phyloP scores from a whole-genome alignment of 2,329 filamentous ascomycete species.

The Gaeumannomyces sp. region DNA sequence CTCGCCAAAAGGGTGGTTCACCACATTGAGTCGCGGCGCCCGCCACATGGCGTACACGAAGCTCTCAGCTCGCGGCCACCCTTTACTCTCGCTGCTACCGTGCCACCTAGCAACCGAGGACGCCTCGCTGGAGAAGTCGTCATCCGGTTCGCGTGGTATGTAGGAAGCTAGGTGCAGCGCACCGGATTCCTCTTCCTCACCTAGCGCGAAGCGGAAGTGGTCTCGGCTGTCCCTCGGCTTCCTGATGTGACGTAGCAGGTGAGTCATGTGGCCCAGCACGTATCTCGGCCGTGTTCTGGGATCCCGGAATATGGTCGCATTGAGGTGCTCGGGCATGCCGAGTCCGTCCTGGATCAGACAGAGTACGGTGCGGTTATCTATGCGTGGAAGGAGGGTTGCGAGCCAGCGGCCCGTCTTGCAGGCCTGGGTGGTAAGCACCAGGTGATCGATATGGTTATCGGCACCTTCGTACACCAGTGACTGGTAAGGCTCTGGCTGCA shows the following conservation, averaged over 20 bases:
- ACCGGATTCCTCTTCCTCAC: constrained; percentile 26
- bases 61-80: constrained; percentile 14
- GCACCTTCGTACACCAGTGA: background rate
- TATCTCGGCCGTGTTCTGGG: constrained; percentile 63
- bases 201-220: constrained; percentile 13
- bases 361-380: constrained; percentile 27
- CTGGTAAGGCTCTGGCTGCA: constrained; percentile 1
- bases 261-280: constrained; percentile 59
- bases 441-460: constrained; percentile 18
- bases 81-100: too few species aligned
- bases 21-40: constrained; percentile 54
- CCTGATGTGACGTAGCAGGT: constrained; percentile 37
- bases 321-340: constrained; percentile 75
- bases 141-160: constrained; percentile 10
- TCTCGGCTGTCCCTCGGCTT: constrained; percentile 15
- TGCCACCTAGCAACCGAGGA: constrained; percentile 15
- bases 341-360: constrained; percentile 46
- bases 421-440: constrained; percentile 27
- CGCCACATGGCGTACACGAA: constrained; percentile 29
- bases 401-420: constrained; percentile 20
- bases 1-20: constrained; percentile 49
- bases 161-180: constrained; percentile 28
- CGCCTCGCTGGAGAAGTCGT: background rate
- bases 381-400: constrained; percentile 21
- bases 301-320: constrained; percentile 63